These are phyloP conservation scores for Salvia miltiorrhiza DNA, from an alignment of 257 asterid genomes.

Conservation along the genomic window DNA sequence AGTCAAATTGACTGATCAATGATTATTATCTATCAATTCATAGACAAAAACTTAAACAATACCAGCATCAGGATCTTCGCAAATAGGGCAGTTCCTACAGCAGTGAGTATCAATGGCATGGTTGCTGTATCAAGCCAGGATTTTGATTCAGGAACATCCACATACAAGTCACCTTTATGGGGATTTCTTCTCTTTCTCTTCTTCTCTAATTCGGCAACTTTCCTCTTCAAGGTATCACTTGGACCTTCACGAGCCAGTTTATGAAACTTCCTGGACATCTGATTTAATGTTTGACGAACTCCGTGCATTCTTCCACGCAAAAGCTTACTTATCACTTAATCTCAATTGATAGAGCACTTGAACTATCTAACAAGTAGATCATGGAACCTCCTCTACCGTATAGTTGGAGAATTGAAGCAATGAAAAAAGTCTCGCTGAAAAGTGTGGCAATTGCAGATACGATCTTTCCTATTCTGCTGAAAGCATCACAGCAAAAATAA, in stretches of 20 bases:
- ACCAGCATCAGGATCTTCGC: constrained; percentile 93
- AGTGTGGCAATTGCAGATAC: background rate
- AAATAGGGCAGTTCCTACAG: constrained; percentile 66
- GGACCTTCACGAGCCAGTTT: constrained; percentile 50
- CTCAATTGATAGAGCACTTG: background rate
- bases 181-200: constrained; percentile 44
- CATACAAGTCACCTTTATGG: constrained; percentile 48
- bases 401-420: background rate
- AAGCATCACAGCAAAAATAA: background rate
- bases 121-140: constrained; percentile 71
- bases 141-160: constrained; percentile 72
- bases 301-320: constrained; percentile 33
- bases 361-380: background rate
- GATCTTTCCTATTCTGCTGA: background rate
- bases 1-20: background rate
- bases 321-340: constrained; percentile 14
- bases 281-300: constrained; percentile 30
- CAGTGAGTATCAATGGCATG: constrained; percentile 79
- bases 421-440: background rate
- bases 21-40: background rate
- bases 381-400: background rate
- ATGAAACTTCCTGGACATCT: constrained; percentile 48
- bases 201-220: constrained; percentile 45
- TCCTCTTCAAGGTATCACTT: constrained; percentile 63
- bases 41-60: constrained; percentile 1